Percentiles rank a stretch among this genome's conserved stretches.
These are phyloP conservation scores for Didymella segeticola DNA, from an alignment of 2,329 filamentous ascomycete species.

Conservation along the genomic window DNA sequence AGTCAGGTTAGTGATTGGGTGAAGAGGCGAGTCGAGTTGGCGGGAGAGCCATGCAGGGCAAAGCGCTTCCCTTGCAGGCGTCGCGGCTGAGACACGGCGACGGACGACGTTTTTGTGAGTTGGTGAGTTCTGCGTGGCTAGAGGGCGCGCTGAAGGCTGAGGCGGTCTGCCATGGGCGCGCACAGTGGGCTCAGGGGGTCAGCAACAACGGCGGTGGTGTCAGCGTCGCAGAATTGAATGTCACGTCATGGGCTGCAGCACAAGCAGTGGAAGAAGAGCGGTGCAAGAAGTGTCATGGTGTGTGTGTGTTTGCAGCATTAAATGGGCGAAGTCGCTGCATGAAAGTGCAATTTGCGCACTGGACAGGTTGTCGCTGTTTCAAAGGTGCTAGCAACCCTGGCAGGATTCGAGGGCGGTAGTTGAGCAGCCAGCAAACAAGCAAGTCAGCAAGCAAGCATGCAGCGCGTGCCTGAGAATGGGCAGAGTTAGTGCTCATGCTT, in stretches of 20 bases:
- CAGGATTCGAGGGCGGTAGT: slow-evolving; percentile 4
- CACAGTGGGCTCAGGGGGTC: slow-evolving; percentile 6
- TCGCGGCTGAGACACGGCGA: slow-evolving; percentile 26
- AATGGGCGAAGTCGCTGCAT: slow-evolving; percentile 6
- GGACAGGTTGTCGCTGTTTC: slow-evolving; percentile 20
- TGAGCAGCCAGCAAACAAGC: too few relatives aligned
- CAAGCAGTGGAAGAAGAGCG: slow-evolving; percentile 1
- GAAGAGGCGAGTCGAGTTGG: slow-evolving; percentile 16
- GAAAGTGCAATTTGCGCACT: slow-evolving; percentile 18
- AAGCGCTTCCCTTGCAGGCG: slow-evolving; percentile 27
- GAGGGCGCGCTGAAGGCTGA: not conserved
- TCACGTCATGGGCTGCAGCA: slow-evolving; percentile 18
- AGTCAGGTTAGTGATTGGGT: slow-evolving; percentile 17
- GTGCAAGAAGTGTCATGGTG: not conserved
- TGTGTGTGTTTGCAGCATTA: slow-evolving; percentile 10
- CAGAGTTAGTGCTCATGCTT: slow-evolving; percentile 6
- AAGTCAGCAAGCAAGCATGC: slow-evolving; percentile 1
- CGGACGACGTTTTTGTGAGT: slow-evolving; percentile 12
- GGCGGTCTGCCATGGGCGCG: not conserved
- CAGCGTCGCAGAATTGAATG: not conserved
- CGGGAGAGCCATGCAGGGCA: slow-evolving; percentile 30
- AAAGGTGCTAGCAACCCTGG: slow-evolving; percentile 6
- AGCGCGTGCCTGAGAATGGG: slow-evolving; percentile 10
- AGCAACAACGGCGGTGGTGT: slow-evolving; percentile 1
- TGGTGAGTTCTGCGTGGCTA: slow-evolving; percentile 4